phyloP scores from a whole-genome alignment of 2,329 filamentous ascomycete genomes.

The Metarhizium humberi region DNA sequence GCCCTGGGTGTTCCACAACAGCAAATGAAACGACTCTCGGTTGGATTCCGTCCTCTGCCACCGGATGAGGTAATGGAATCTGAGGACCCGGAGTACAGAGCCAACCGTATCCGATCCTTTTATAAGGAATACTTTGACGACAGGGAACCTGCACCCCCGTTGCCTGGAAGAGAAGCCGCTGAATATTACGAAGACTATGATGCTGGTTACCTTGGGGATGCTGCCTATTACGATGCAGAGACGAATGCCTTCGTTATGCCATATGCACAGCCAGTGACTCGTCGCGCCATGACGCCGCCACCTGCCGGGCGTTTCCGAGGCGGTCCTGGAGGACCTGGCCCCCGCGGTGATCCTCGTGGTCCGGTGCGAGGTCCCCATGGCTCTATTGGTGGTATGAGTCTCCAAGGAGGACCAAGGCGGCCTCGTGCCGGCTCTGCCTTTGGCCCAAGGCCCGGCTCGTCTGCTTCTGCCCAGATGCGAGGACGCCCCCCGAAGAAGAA shows the following conservation, averaged over 20 bases:
- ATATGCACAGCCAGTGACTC: constrained; percentile 74
- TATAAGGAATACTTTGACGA: constrained; percentile 99
- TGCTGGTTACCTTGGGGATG: constrained; percentile 58
- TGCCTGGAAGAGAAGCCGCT: constrained; percentile 23
- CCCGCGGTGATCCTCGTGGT: constrained; percentile 19
- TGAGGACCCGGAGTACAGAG: constrained; percentile 88
- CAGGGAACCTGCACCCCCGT: constrained; percentile 38
- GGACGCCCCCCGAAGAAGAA: constrained; percentile 32
- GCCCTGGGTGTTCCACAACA: constrained; percentile 45
- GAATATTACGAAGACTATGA: constrained; percentile 72
- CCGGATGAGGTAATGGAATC: constrained; percentile 68
- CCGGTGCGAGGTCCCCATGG: constrained; percentile 32
- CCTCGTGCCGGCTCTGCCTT: constrained; percentile 40
- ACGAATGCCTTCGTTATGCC: constrained; percentile 67
- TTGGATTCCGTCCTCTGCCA: constrained; percentile 75
- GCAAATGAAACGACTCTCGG: constrained; percentile 51
- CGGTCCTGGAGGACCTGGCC: constrained; percentile 19
- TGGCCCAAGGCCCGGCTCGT: constrained; percentile 46
- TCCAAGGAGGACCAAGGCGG: constrained; percentile 38
- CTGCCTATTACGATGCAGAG: constrained; percentile 56
- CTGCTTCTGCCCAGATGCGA: constrained; percentile 44
- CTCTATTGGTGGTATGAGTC: constrained; percentile 39
- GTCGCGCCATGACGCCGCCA: constrained; percentile 93
- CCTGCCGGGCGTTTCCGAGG: constrained; percentile 46
- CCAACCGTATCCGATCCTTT: constrained; percentile 95